phyloP scores from a whole-genome alignment of 805 yeast species.

The Candida boleticola region DNA sequence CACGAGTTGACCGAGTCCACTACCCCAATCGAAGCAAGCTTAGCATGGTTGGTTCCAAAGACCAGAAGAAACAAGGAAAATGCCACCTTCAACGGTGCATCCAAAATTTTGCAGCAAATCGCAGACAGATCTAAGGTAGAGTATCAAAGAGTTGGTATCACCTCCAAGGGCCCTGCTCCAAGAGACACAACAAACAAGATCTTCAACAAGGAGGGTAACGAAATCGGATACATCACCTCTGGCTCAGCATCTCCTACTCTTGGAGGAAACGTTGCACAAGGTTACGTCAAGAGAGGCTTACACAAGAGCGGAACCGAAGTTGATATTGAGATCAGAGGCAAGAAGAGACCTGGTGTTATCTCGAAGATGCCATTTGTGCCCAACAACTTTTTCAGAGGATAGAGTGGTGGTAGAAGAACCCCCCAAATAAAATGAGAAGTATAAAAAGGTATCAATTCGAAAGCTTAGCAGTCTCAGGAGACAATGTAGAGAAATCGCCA shows the following conservation, averaged over 20 bases:
- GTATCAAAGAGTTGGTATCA: constrained; percentile 68
- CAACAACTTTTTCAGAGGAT: constrained; percentile 62
- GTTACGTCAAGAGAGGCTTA: constrained; percentile 68
- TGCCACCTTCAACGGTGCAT: constrained; percentile 72
- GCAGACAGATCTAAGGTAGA: constrained; percentile 59
- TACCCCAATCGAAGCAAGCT: constrained; percentile 86
- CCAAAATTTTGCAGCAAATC: constrained; percentile 66
- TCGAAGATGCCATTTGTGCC: constrained; percentile 82
- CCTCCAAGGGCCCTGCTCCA: constrained; percentile 86
- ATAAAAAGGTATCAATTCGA: not conserved
- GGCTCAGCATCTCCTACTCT: constrained; percentile 60
- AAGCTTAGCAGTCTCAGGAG: not conserved
- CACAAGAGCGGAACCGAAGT: constrained; percentile 74
- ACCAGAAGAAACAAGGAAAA: constrained; percentile 54
- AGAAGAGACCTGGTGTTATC: constrained; percentile 71
- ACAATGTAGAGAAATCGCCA: too few species aligned
- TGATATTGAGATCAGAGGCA: constrained; percentile 79
- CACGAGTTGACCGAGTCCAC: constrained; percentile 77
- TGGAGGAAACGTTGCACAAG: constrained; percentile 87
- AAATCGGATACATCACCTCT: constrained; percentile 59
- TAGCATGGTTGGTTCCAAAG: constrained; percentile 89
- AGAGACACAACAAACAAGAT: constrained; percentile 68
- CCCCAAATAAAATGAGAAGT: not conserved
- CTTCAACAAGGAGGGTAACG: constrained; percentile 49
- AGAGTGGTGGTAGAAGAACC: constrained; percentile 7